These are phyloP conservation scores for Penicillium canescens DNA, from an alignment of 495 filamentous ascomycete genomes.

Conservation along the genomic window DNA sequence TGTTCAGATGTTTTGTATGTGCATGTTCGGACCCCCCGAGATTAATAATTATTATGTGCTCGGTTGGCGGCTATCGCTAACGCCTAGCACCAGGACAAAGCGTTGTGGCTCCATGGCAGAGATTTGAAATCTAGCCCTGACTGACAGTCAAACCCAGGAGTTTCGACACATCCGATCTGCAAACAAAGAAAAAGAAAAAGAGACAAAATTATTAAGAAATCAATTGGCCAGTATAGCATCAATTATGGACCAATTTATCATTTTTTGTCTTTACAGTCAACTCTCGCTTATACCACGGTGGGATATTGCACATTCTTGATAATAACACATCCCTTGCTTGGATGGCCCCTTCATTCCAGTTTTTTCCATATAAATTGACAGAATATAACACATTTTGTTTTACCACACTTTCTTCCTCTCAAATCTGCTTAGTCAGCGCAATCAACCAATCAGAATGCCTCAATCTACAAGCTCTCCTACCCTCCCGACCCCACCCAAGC, in stretches of 20 bases:
- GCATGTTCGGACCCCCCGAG: not conserved
- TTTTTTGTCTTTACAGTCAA: not conserved
- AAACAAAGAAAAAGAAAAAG: not conserved
- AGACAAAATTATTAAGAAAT: not conserved
- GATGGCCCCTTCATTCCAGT: too few species aligned
- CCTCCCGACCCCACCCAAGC: too few species aligned
- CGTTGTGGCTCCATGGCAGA: not conserved
- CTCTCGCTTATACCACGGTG: too few species aligned
- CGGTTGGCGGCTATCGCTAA: slow-evolving; percentile 32
- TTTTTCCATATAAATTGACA: too few species aligned
- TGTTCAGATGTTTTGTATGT: not conserved
- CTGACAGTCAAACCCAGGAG: not conserved
- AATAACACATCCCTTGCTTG: too few species aligned
- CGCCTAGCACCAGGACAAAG: slow-evolving; percentile 12
- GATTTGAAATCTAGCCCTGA: slow-evolving; percentile 10
- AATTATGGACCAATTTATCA: slow-evolving; percentile 7
- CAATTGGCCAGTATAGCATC: not conserved
- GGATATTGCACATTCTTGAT: too few species aligned
- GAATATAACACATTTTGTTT: too few species aligned
- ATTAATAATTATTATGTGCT: slow-evolving; percentile 5
- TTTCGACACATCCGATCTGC: not conserved
- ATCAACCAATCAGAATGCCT: too few species aligned
- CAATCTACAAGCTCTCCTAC: too few species aligned
- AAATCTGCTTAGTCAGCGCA: too few species aligned
- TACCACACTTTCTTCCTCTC: too few species aligned